Evolutionary conservation across 2,329 filamentous ascomycete genomes (phyloP), one percentile per base, ranked within the genome.

Genomic region (Pezicula radicicola): DNA sequence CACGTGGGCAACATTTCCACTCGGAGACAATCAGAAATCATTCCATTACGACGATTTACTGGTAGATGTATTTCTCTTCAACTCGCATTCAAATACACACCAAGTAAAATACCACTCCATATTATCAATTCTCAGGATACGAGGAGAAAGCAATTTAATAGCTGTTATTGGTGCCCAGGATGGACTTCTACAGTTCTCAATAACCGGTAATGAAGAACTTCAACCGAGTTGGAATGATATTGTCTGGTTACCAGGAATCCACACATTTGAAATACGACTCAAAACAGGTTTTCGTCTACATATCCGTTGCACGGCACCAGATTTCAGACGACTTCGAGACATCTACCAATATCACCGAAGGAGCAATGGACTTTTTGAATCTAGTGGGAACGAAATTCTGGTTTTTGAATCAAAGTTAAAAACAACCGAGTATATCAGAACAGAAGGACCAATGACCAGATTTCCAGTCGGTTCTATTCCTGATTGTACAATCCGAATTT

Each of bases 301-400:
- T 15, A 72, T 93, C 15, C 83, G 86, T 56, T 84, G 91, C 63
- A 76, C 76, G 15, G 87, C 91, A 59, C 73, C 78, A 10, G 89
- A 94, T 64, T 95, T 87, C 71, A 81, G 84, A 54, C 84, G 81
- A 55, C 70, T 95, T 9, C 91, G 85, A 82, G 87, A 83, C 61
- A 90, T 95, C 69, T 89, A 91, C 56, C 89, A 94, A 53, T 92
- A 94, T 66, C 88, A 86, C 18, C 80, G 79, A 57, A 89, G 88
- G 60, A 81, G 92, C 2, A 86, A 90, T 62, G 77, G 78, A 25
- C 88, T 83, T 46, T 75, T 93, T 40, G 83, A 84, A 36, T 81
- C 86, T 3, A 79, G 83, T 43, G 75, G 76, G 33, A 86, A 89
- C 48, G 91, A 96, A 69, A 75, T 74, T 2, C 71, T 87, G 50